Conservation (phyloP, 768 basidiomycete genomes). For the Krasilnikovozyma curviuscula region DNA sequence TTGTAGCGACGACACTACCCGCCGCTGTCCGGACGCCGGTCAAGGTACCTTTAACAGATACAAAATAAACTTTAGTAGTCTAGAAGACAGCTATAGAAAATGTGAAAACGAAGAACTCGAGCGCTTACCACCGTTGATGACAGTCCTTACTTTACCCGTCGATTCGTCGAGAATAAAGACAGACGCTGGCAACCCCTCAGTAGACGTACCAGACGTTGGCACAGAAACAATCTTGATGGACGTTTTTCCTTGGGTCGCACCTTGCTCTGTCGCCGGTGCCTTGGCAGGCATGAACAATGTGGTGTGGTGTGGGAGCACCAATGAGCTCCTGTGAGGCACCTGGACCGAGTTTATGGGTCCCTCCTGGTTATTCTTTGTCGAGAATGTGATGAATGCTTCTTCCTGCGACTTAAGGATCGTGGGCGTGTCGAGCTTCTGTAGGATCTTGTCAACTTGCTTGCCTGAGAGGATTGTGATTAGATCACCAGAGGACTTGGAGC, state of each 20-base stretch:
- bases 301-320: conserved; percentile 31
- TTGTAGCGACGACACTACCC: conserved; percentile 1
- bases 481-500: too few species aligned
- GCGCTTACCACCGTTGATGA: conserved; percentile 56
- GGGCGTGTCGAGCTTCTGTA: too few species aligned
- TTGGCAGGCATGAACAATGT: conserved; percentile 71
- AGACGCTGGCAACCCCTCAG: conserved; percentile 49
- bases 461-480: too few species aligned
- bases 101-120: not conserved
- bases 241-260: too few species aligned
- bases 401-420: too few species aligned
- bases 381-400: too few species aligned
- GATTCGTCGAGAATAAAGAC: conserved; percentile 56
- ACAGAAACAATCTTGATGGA: conserved; percentile 61
- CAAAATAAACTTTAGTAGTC: not conserved
- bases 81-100: not conserved
- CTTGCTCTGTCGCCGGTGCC: conserved; percentile 28
- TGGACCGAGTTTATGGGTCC: too few species aligned
- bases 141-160: conserved; percentile 47
- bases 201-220: conserved; percentile 32
- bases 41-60: not conserved
- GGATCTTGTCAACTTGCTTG: too few species aligned
- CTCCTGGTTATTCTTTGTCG: too few species aligned
- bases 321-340: not conserved
- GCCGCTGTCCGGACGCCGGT: conserved; percentile 20